phyloP scores from a whole-genome alignment of 2,329 filamentous ascomycete genomes.

The Sclerotiophoma versabilis region DNA sequence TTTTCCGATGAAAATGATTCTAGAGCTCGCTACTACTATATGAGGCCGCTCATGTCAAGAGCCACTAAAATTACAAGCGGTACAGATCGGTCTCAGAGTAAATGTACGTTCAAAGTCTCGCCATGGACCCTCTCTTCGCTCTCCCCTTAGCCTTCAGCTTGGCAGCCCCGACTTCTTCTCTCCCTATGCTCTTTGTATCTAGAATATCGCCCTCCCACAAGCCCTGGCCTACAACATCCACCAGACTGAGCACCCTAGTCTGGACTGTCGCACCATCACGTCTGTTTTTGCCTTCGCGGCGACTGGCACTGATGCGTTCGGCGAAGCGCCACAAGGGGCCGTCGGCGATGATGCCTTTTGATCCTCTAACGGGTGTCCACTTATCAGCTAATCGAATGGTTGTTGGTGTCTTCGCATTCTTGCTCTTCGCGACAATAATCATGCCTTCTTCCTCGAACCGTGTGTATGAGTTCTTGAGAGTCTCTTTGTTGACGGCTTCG shows the following conservation, averaged over 20 bases:
- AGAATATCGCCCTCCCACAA: conserved; percentile 64
- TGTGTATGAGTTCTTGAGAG: conserved; percentile 88
- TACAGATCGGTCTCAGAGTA: too few relatives aligned
- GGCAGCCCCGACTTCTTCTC: conserved; percentile 18
- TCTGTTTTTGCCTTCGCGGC: conserved; percentile 93
- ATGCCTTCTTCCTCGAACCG: conserved; percentile 93
- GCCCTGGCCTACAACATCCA: conserved; percentile 73
- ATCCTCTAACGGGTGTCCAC: conserved; percentile 72
- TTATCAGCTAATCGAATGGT: conserved; percentile 73
- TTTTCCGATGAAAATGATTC: too few relatives aligned
- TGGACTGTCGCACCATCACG: conserved; percentile 91
- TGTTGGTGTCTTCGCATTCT: conserved; percentile 67
- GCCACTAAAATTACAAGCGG: too few relatives aligned
- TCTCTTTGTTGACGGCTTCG: conserved; percentile 98
- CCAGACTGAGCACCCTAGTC: conserved; percentile 77
- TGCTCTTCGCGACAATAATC: conserved; percentile 72
- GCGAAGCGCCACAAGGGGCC: conserved; percentile 92
- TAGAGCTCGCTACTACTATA: too few relatives aligned
- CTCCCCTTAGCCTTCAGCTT: conserved; percentile 36
- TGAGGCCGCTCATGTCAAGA: too few relatives aligned
- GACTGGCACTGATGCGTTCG: conserved; percentile 80
- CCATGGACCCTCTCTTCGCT: conserved; percentile 44
- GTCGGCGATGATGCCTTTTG: conserved; percentile 66
- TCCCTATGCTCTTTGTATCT: conserved; percentile 12
- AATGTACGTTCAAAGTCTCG: conserved; percentile 26